Evolutionary conservation across 768 basidiomycete genomes (phyloP), one percentile per base, ranked within the genome.

Genomic region (Pleurotus djamor): DNA sequence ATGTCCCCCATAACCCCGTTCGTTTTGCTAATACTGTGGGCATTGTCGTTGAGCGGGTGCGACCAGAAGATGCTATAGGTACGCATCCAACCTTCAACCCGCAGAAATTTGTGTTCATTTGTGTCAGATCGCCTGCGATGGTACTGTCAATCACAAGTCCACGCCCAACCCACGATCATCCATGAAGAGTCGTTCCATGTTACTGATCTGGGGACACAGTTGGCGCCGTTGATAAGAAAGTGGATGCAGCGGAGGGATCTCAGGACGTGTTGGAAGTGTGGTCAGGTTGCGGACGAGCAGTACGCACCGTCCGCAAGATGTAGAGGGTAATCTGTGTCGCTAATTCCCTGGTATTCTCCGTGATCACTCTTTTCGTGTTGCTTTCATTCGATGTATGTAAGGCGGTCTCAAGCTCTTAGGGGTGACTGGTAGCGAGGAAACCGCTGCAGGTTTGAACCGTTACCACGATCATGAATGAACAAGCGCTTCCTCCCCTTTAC

Each of bases 1-100:
- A 98, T 69, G 97, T 93, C 0, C 96, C 96, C 0, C 96, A 99
- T 73, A 97, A 96, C 67, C 96, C 96, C 5, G 89, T 96, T 33
- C 84, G 96, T 16, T 96, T 89, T 66, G 87, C 87, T 1, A 79
- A 98, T 71, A 98, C 96, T 0, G 87, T 97, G 52, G 96, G 96
- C 1, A 78, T 98, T 14, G 96, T 98, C 17, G 77, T 96, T 35
- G 96, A 99, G 71, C 85, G 93, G 13, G 84, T 89, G 28, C 79
- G 96, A 35, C 94, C 95, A 0, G 76, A 79, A n/a, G 77, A 68
- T 4, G 84, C 93, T 0, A 75, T 86, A 52, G 96, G 96, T 93
- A 61, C 59, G 84, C 64, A 7, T 17, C 48, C 34, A 16, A 7
- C 51, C 16, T 52, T 13, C 4, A n/a, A 3, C 13, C 52, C 57